Base-by-base conservation (phyloP, 2,329 filamentous ascomycete species). In the Calycina herbarum region DNA sequence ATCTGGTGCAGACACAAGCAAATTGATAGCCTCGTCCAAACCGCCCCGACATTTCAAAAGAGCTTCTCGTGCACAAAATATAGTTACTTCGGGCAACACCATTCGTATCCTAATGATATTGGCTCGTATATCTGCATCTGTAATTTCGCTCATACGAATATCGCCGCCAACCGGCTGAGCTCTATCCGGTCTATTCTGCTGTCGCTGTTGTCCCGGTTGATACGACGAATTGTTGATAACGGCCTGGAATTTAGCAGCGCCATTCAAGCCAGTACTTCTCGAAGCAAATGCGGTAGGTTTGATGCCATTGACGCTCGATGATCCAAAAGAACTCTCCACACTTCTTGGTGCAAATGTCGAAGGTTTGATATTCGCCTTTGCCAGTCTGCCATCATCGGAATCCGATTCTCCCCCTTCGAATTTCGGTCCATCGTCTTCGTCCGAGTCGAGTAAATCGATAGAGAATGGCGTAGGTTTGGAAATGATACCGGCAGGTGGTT, bases 361-460 rank as follows among this genome's bases (percentile, higher is more conserved):
- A 3, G 86, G 84, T 66, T 84, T 85, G 69, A 91, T 88, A 68
- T 89, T 84, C 1, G 83, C 84, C 42, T 78, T 78, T 56, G 78
- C 76, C 48, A 80, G 76, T 20, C 76, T 74, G 54, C 80, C 78
- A 61, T 84, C 81, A 33, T 86, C 82, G 64, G 89, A 86, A 35
- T 90, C 89, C 0, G 88, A 89, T 15, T 83, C 86, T 24, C 87
- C 89, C 48, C 87, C 87, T 54, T 83, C 83, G 59, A 88, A 84
- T 1, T 82, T 81, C 2, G 85, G 85, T 3, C 81, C 82, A 56
- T 85, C 83, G 61, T 84, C 82, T 61, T 86, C 57, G 45, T 61
- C 58, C 29, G 62, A 64, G 33, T 59, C 62, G 24, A 42, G 84
- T 5, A 84, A 83, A 64, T 85, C 83, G 2, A 82, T 80, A n/a